A percentile compares a stretch with the other conserved stretches of the same genome.
Evolutionary conservation across 129 eudicot genomes (phyloP).

Genomic region (Glebionis coronaria): DNA sequence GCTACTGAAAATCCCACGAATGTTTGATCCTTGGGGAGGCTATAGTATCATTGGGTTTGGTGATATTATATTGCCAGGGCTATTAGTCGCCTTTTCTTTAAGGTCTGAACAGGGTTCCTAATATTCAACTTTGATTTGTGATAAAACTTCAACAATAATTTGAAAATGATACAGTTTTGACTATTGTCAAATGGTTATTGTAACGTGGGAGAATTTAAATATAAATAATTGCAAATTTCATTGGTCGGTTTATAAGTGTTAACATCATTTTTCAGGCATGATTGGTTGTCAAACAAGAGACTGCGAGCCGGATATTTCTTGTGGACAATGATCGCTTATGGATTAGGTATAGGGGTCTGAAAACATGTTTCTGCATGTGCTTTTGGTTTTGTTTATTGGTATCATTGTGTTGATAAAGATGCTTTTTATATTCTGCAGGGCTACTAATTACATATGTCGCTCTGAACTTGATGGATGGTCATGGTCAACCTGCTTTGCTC

Average conservation of each 20-base stretch:
- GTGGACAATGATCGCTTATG: conserved; percentile 94
- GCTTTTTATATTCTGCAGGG: conserved; percentile 42
- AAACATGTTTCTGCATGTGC: neutral
- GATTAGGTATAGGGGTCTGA: conserved; percentile 53
- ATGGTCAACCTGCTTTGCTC: conserved; percentile 98
- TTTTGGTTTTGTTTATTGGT: conserved; percentile 16
- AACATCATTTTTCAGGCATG: conserved; percentile 53
- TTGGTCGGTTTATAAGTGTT: conserved; percentile 11
- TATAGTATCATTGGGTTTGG: too few relatives aligned
- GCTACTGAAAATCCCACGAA: too few relatives aligned
- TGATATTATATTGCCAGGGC: too few relatives aligned
- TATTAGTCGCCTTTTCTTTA: too few relatives aligned
- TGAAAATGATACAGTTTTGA: too few relatives aligned
- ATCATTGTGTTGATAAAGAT: conserved; percentile 15
- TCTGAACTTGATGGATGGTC: conserved; percentile 97
- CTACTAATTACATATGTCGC: conserved; percentile 89
- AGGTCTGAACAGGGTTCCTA: too few relatives aligned
- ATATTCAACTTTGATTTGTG: too few relatives aligned
- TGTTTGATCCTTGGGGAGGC: too few relatives aligned
- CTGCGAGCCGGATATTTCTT: conserved; percentile 77
- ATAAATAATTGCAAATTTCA: neutral
- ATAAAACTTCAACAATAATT: too few relatives aligned
- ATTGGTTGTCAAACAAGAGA: conserved; percentile 83
- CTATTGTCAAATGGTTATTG: too few relatives aligned
- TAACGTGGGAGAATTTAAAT: too few relatives aligned